Base-by-base conservation (phyloP, 306 rosid genomes). In the Cercis canadensis region DNA sequence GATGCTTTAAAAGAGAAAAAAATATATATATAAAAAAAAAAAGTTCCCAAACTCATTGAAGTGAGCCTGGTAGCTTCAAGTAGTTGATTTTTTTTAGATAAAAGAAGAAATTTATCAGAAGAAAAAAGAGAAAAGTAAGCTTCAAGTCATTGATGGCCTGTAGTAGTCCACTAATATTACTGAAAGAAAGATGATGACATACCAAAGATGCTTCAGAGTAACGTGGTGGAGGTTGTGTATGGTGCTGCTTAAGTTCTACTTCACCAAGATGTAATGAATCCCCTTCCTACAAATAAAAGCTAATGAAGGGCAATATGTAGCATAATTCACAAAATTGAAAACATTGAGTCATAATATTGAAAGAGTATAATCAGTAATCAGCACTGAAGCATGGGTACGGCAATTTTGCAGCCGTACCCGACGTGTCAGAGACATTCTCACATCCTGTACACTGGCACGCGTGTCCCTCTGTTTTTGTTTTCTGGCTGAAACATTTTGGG, bases 191-290 rank as follows among this genome's bases (percentile, higher is more conserved):
- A 46, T 12, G 37, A 65, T 61, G 57, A 69, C 85, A 61, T 83
- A 94, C 99, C 91, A 94, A 73, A 6, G 96, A 80, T 65, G 91
- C 96, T 83, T 95, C 99, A 57, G 89, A 76, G 82, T 86, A 91
- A 77, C 92, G 92, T 11, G 97, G 77, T 68, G 92, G 96, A 39
- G 99, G 92, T 72, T 89, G 97, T 39, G 96, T 95, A 76, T 81
- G 75, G 73, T 95, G 97, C 72, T 87, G 88, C 76, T 74, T 80
- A 75, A 78, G 75, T 78, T 83, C 85, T 64, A 86, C 80, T 70
- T 81, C 78, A 73, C 66, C 76, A 63, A 89, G 75, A 73, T 73
- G 47, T 69, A 95, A 46, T 62, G 64, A 76, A 85, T 85, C 92
- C 59, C 88, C 95, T 57, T 53, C 34, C 99, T 94, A 75, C 81